Evolutionary conservation across 2,329 filamentous ascomycete species (phyloP).

Genomic region (Monilinia fructigena): DNA sequence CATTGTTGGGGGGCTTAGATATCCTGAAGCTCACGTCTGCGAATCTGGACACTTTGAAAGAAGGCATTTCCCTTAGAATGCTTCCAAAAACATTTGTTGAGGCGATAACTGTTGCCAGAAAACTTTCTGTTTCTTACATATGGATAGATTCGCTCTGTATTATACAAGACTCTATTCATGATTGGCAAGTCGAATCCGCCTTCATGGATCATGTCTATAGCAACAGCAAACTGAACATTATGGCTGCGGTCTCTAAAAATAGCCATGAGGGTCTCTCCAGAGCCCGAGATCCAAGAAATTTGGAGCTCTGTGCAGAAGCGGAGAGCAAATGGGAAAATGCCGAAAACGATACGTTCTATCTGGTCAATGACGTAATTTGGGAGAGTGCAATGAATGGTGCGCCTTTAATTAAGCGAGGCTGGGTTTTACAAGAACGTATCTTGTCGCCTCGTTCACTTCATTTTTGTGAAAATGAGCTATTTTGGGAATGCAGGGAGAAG

Average conservation of each 20-base stretch:
- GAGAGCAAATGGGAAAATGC: background rate
- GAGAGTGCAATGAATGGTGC: rapidly evolving
- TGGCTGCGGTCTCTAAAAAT: background rate
- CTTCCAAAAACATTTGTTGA: constrained; percentile 11
- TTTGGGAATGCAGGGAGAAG: constrained; percentile 23
- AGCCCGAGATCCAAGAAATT: background rate
- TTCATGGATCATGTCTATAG: constrained; percentile 16
- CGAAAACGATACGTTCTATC: background rate
- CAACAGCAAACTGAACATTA: constrained; percentile 1
- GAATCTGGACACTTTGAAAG: background rate
- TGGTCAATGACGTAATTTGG: background rate
- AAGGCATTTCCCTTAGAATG: background rate
- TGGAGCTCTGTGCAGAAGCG: background rate
- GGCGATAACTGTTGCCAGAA: background rate
- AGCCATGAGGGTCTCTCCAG: constrained; percentile 10
- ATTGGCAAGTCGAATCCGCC: constrained; percentile 14
- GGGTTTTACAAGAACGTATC: constrained; percentile 30
- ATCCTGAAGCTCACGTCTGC: constrained; percentile 1
- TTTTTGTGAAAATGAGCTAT: constrained; percentile 19
- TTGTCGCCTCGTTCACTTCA: constrained; percentile 28
- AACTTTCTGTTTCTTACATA: background rate
- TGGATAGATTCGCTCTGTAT: constrained; percentile 19
- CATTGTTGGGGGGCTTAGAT: constrained; percentile 4
- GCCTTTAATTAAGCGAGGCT: constrained; percentile 23
- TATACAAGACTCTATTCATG: constrained; percentile 14